Evolutionary conservation across 495 filamentous ascomycete species (phyloP).

Genomic region (Friedmanniomyces endolithicus): DNA sequence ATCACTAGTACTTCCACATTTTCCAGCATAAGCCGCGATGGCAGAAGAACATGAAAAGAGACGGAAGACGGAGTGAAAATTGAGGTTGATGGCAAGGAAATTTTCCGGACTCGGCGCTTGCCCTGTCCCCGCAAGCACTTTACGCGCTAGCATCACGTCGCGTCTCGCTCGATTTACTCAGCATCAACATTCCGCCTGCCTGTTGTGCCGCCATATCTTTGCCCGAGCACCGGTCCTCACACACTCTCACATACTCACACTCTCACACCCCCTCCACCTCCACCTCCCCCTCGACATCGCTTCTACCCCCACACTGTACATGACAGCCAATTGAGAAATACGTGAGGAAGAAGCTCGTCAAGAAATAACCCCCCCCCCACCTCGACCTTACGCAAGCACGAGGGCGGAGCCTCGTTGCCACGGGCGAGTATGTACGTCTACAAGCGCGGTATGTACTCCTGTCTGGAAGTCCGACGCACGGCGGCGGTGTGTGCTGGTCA

Average conservation of each 20-base stretch:
- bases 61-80: no score
- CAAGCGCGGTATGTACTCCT: conserved; percentile 50
- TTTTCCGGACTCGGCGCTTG: no score
- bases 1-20: no score
- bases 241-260: no score
- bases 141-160: conserved; percentile 1
- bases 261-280: not conserved
- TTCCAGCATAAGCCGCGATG: no score
- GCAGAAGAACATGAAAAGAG: no score
- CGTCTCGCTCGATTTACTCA: not conserved
- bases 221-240: not conserved
- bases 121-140: not conserved
- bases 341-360: no score
- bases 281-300: not conserved
- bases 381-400: conserved; percentile 3
- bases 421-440: conserved; percentile 49
- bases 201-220: not conserved
- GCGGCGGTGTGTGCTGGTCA: not conserved
- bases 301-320: not conserved
- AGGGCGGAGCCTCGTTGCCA: conserved; percentile 2
- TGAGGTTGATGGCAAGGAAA: not conserved
- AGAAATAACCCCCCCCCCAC: not conserved
- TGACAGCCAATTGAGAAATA: not conserved
- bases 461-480: not conserved
- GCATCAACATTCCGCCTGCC: not conserved